Base-by-base conservation (phyloP, 1,284 basidiomycete species). In the Pseudozyma thailandica region DNA sequence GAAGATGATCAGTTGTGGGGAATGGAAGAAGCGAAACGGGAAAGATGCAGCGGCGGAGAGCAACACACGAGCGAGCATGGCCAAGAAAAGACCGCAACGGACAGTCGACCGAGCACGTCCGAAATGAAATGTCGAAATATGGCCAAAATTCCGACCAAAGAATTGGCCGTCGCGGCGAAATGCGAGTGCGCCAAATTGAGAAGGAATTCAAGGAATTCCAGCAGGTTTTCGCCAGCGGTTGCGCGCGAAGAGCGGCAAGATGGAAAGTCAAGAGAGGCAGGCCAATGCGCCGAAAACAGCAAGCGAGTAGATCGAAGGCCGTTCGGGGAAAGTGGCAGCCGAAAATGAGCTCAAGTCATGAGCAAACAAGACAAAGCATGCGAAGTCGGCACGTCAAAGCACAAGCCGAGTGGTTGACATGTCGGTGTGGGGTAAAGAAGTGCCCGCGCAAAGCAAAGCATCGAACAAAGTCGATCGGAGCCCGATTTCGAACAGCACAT, bases 51-150 rank as follows among this genome's bases (percentile, higher is more conserved):
- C 31, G 37, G n/a, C 10, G n/a, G n/a, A 20, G 43, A 18, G 20
- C 12, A 21, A 21, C 15, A n/a, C 31, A 38, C 38, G 33, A 35
- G 33, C 6, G n/a, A 35, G 33, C 33, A 47, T n/a, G n/a, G 51
- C 51, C 25, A 56, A 43, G 21, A 43, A 26, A 16, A 16, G 33
- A 35, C n/a, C n/a, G n/a, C n/a, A n/a, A n/a, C 33, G 33, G 33
- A 16, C 26, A 33, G 18, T 65, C 63, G 63, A 59, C 63, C 63
- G 63, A 65, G 52, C 44, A 59, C 25, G 31, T 51, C 50, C 56
- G 56, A 59, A 59, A 58, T n/a, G n/a, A 18, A 13, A 21, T n/a
- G 33, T 26, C 31, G 8, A 27, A 23, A 15, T 18, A 6, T n/a
- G 10, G 35, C 9, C n/a, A 13, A 15, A 37, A 6, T 16, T 18